Base-by-base conservation (phyloP, 352 stramenopile genomes). In the Peronospora destructor region DNA sequence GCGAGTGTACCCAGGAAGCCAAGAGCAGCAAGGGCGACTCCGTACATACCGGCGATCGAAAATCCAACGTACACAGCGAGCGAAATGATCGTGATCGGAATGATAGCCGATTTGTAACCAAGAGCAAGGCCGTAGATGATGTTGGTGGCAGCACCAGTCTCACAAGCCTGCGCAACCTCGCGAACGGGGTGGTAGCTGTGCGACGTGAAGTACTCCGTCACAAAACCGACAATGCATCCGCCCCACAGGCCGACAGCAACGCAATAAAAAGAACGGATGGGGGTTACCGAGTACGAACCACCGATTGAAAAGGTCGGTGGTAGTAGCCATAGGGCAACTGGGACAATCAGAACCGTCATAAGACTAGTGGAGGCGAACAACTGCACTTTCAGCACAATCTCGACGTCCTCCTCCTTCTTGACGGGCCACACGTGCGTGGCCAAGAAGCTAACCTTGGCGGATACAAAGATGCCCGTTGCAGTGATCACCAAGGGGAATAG, bases 41-140 rank as follows among this genome's bases (percentile, higher is more conserved):
- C 97, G 71, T 99, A 99, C 83, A 99, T 98, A 66, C 96, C 95
- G 53, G 82, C 94, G 26, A 97, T 84, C 35, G 87, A 90, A 76
- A 99, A 99, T 29, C 91, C 95, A 35, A 97, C 87, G 69, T 98
- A 99, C 57, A 99, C 89, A 51, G 97, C 95, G 53, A 97, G 55
- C n/a, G 95, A 91, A 46, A 99, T 95, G 36, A 98, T 85, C 50
- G 98, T 91, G 52, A 99, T 97, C 46, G 97, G 97, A 56, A 99
- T 96, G 55, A 99, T 98, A 42, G 91, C 94, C 67, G 95, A 99
- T 76, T 98, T 98, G 90, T 98, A 99, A 56, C 97, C 97, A 52
- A 99, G 87, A 38, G 95, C 95, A 73, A 99, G 95, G 70, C 97
- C 97, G 70, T 98, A 98, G 68, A 99, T 99, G 80, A 99, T 98